Conservation (phyloP, 345 rosid species). For the Sapria himalayana region DNA sequence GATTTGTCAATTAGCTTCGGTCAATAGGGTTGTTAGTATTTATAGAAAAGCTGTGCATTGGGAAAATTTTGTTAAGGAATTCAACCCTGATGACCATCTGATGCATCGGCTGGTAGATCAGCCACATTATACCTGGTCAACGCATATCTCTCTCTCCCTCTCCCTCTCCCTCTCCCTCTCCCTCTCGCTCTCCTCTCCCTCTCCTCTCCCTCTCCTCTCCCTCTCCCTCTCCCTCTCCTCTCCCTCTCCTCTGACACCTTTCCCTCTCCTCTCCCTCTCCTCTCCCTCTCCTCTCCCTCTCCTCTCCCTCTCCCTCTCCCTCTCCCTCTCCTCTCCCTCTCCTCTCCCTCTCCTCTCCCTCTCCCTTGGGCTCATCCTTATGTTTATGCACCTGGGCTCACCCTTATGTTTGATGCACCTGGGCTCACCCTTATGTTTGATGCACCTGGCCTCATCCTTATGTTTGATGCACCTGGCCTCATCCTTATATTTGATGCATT, state of each 20-base stretch:
- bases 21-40: neutral
- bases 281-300: constrained; percentile 6
- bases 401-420: no score
- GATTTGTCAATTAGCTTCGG: no score
- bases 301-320: constrained; percentile 9
- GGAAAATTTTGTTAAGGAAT: constrained; percentile 69
- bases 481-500: no score
- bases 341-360: constrained; percentile 7
- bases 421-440: no score
- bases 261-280: constrained; percentile 7
- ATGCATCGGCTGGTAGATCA: constrained; percentile 71
- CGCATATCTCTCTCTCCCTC: constrained; percentile 8
- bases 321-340: neutral
- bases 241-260: constrained; percentile 6
- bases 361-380: constrained; percentile 7
- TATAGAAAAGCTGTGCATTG: constrained; percentile 5
- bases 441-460: no score
- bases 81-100: constrained; percentile 89
- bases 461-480: no score
- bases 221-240: constrained; percentile 7
- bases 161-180: neutral
- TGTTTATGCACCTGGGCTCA: constrained; percentile 1
- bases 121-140: constrained; percentile 75
- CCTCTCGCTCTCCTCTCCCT: constrained; percentile 4
- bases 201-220: constrained; percentile 7